Evolutionary conservation across 2,329 filamentous ascomycete genomes (phyloP).

Genomic region (Fusarium sp.): DNA sequence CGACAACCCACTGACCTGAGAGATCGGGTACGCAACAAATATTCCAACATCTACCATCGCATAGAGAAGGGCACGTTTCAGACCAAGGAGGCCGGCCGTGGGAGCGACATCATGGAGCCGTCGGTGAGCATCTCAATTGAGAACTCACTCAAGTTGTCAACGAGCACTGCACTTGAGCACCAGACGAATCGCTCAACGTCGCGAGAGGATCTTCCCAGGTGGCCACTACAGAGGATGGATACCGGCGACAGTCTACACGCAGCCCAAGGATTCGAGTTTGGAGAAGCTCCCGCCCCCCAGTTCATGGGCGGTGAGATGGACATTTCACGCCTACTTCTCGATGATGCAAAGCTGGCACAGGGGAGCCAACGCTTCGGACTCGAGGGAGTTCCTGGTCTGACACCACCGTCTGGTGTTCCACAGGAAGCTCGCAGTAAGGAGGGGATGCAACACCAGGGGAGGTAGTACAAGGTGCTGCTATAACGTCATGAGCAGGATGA

Average conservation of each 20-base stretch:
- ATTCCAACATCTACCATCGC: conserved; percentile 67
- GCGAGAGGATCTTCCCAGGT: conserved; percentile 61
- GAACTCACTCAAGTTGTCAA: conserved; percentile 56
- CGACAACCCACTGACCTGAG: conserved; percentile 73
- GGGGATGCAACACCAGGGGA: conserved; percentile 27
- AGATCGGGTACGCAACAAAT: conserved; percentile 74
- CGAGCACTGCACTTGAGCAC: conserved; percentile 53
- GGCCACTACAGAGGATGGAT: conserved; percentile 54
- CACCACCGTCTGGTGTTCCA: conserved; percentile 34
- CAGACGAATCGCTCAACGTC: conserved; percentile 56
- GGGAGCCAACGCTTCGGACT: conserved; percentile 40
- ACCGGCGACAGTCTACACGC: conserved; percentile 42
- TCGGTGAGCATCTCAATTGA: conserved; percentile 63
- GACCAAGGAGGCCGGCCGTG: conserved; percentile 55
- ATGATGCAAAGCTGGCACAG: conserved; percentile 57
- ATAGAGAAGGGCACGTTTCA: conserved; percentile 68
- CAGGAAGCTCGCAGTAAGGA: conserved; percentile 31
- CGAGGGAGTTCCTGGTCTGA: conserved; percentile 42
- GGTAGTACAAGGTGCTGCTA: conserved; percentile 18
- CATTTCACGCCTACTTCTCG: conserved; percentile 70
- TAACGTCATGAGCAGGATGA: conserved; percentile 11
- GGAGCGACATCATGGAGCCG: conserved; percentile 62
- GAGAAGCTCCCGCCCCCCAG: conserved; percentile 54
- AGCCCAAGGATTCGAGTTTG: conserved; percentile 57
- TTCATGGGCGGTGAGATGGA: conserved; percentile 69